Evolutionary conservation across 352 stramenopile genomes (phyloP).

Genomic region (Phytophthora litchii): DNA sequence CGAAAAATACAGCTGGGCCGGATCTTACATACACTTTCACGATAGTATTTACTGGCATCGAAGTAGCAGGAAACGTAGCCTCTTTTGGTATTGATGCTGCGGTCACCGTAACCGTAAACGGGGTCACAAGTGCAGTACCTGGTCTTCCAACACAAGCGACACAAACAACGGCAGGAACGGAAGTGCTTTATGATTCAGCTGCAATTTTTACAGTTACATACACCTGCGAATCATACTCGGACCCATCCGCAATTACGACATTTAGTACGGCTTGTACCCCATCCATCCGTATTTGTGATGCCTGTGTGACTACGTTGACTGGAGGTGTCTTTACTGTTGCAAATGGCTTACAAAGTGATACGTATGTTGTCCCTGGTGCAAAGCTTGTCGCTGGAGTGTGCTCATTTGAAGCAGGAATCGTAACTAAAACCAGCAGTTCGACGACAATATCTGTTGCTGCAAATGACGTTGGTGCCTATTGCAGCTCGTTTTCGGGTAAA

Average conservation of each 20-base stretch:
- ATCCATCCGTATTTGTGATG: constrained; percentile 45
- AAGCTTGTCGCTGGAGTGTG: constrained; percentile 63
- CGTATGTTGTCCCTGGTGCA: constrained; percentile 21
- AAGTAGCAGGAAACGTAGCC: constrained; percentile 89
- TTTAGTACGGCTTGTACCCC: constrained; percentile 62
- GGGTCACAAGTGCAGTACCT: constrained; percentile 13
- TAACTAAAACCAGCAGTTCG: constrained; percentile 15
- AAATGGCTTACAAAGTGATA: constrained; percentile 14
- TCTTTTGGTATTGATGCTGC: constrained; percentile 55
- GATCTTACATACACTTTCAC: constrained; percentile 81
- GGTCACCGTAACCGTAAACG: constrained; percentile 32
- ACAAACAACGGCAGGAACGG: constrained; percentile 40
- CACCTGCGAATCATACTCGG: constrained; percentile 88
- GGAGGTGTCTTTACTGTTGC: constrained; percentile 17
- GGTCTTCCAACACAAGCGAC: constrained; percentile 47
- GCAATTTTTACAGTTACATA: constrained; percentile 66
- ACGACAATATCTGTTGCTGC: constrained; percentile 45
- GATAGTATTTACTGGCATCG: constrained; percentile 86
- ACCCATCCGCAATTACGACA: constrained; percentile 56
- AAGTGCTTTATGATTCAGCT: constrained; percentile 43
- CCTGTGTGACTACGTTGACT: constrained; percentile 65
- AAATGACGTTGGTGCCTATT: constrained; percentile 55
- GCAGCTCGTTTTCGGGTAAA: constrained; percentile 50
- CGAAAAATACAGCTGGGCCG: constrained; percentile 16
- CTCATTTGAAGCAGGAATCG: constrained; percentile 51